phyloP scores from a whole-genome alignment of 2,329 filamentous ascomycete species.

The Boeremia exigua region DNA sequence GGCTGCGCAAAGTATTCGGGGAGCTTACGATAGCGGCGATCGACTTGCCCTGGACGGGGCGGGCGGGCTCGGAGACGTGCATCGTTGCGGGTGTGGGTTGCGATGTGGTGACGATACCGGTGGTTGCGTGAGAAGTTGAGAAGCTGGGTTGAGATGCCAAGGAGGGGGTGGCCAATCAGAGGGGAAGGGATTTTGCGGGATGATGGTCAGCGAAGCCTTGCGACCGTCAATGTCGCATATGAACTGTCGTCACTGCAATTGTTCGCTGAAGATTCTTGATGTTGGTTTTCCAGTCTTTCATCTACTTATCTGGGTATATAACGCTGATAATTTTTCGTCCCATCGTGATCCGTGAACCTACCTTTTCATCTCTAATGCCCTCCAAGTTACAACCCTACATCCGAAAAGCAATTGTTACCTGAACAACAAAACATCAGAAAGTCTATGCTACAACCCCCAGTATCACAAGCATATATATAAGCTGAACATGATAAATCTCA shows the following conservation, averaged over 20 bases:
- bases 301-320: neutral
- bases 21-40: slow-evolving; percentile 38
- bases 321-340: neutral
- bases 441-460: neutral
- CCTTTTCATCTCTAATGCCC: neutral
- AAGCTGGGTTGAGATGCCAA: slow-evolving; percentile 24
- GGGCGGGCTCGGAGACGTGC: slow-evolving; percentile 15
- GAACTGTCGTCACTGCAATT: neutral
- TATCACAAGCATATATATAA: neutral
- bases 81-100: slow-evolving; percentile 17
- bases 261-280: neutral
- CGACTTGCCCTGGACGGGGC: slow-evolving; percentile 33
- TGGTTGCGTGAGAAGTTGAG: slow-evolving; percentile 15
- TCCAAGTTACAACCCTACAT: neutral
- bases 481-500: slow-evolving; percentile 4
- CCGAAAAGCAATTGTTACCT: neutral
- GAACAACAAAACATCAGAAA: neutral
- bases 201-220: slow-evolving; percentile 17
- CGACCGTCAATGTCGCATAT: neutral
- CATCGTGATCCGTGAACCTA: neutral
- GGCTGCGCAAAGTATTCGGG: slow-evolving; percentile 8
- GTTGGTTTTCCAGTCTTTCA: neutral
- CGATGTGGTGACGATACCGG: slow-evolving; percentile 21
- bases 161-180: slow-evolving; percentile 25
- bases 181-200: slow-evolving; percentile 31